Conservation (phyloP, 225 moss, liverwort and hornwort species). For the Sphagnum contortum region DNA sequence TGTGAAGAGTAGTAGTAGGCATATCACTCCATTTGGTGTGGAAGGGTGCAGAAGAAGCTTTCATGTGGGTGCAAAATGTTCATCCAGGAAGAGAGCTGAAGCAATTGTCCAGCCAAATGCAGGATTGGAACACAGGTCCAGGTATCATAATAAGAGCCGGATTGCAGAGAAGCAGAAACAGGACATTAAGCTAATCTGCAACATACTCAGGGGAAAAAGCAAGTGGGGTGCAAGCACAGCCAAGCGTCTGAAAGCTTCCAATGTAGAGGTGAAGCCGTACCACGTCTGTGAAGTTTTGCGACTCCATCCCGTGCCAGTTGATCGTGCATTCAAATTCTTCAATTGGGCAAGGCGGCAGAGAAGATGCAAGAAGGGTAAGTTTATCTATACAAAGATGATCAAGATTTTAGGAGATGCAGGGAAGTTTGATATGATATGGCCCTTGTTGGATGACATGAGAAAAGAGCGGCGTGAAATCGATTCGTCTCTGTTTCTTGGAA, state of each 20-base stretch:
- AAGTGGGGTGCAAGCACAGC: slow-evolving; percentile 38
- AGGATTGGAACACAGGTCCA: too few species aligned
- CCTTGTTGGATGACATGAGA: slow-evolving; percentile 60
- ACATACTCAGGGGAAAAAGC: slow-evolving; percentile 29
- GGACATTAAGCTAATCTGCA: background rate
- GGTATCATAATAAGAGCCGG: too few species aligned
- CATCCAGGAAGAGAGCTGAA: too few species aligned
- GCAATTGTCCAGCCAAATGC: too few species aligned
- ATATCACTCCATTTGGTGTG: too few species aligned
- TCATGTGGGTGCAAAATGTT: too few species aligned
- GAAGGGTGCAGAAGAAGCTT: too few species aligned
- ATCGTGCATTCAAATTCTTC: slow-evolving; percentile 61
- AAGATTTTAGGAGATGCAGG: slow-evolving; percentile 38
- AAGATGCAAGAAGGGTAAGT: slow-evolving; percentile 52
- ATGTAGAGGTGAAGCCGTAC: slow-evolving; percentile 24
- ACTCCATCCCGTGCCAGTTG: slow-evolving; percentile 17
- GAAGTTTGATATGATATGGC: slow-evolving; percentile 61
- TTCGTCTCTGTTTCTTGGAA: slow-evolving; percentile 45
- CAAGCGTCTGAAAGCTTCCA: slow-evolving; percentile 36
- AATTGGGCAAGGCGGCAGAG: slow-evolving; percentile 80
- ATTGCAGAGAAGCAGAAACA: too few species aligned
- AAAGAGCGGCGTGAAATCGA: slow-evolving; percentile 31
- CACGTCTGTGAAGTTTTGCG: slow-evolving; percentile 40
- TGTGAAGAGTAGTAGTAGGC: too few species aligned
- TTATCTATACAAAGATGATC: slow-evolving; percentile 66